Conservation (phyloP, 495 filamentous ascomycete species). For the Tuber microsphaerosporum region DNA sequence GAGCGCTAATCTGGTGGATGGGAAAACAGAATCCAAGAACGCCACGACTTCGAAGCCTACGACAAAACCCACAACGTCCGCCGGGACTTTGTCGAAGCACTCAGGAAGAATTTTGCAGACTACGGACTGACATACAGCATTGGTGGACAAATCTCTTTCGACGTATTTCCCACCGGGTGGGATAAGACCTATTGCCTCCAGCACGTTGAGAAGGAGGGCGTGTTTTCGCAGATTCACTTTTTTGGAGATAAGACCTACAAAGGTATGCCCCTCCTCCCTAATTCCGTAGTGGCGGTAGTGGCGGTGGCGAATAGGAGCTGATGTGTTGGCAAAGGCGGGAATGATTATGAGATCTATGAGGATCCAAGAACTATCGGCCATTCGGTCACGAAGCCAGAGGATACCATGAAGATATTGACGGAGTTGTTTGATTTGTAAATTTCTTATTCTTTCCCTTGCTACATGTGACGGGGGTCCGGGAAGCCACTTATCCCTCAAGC, state of each 20-base stretch:
- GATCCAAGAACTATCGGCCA: conserved; percentile 80
- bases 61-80: conserved; percentile 71
- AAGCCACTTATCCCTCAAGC: background rate
- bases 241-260: conserved; percentile 88
- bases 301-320: background rate
- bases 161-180: conserved; percentile 95
- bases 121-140: conserved; percentile 84
- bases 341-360: conserved; percentile 87
- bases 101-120: conserved; percentile 75
- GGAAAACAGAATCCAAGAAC: conserved; percentile 57
- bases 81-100: conserved; percentile 59
- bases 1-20: background rate
- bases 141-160: conserved; percentile 94
- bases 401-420: conserved; percentile 69
- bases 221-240: conserved; percentile 88
- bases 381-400: conserved; percentile 68
- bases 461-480: background rate
- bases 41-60: conserved; percentile 68
- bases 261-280: conserved; percentile 41
- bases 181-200: conserved; percentile 96
- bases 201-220: conserved; percentile 75
- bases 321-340: conserved; percentile 53
- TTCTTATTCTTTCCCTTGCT: background rate
- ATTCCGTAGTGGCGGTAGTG: background rate
- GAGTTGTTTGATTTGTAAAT: conserved; percentile 65